A percentile compares a stretch with the other conserved stretches of the same genome.
Conservation (phyloP, 169 alveolate species). For the Neospora caninum region DNA sequence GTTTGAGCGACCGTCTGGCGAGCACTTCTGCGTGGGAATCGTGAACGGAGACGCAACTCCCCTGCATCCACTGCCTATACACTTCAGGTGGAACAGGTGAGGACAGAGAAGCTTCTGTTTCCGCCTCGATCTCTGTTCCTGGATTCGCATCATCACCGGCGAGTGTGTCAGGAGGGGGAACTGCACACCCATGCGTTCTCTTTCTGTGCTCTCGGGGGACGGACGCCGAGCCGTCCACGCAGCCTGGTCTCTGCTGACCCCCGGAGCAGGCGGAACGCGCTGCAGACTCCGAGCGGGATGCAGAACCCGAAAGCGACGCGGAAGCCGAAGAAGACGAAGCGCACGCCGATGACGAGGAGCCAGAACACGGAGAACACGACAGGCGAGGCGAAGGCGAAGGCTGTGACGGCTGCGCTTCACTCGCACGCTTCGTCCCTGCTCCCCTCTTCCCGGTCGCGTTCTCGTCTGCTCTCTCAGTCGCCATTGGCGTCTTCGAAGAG, state of each 20-base stretch:
- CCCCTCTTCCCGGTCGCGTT: too few relatives aligned
- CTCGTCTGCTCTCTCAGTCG: too few relatives aligned
- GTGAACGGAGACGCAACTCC: neutral
- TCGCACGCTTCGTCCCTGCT: too few relatives aligned
- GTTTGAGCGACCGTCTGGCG: neutral
- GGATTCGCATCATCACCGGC: too few relatives aligned
- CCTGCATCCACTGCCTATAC: neutral
- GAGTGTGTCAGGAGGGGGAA: too few relatives aligned
- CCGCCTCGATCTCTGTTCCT: too few relatives aligned
- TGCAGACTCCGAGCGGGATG: neutral
- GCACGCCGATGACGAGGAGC: neutral
- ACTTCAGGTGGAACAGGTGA: neutral
- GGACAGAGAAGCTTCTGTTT: neutral
- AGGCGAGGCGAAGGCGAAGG: neutral
- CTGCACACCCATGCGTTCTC: neutral
- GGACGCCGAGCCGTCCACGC: too few relatives aligned
- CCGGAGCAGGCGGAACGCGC: too few relatives aligned
- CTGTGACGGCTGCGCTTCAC: too few relatives aligned
- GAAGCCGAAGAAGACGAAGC: neutral
- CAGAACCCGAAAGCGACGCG: neutral
- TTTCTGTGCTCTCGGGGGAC: too few relatives aligned
- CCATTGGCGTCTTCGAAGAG: too few relatives aligned
- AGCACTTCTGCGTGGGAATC: constrained; percentile 10
- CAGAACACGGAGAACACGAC: neutral
- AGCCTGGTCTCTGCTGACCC: neutral